Evolutionary conservation across 1,284 basidiomycete species (phyloP), one percentile per base, ranked within the genome.

Genomic region (Mycena citricolor): DNA sequence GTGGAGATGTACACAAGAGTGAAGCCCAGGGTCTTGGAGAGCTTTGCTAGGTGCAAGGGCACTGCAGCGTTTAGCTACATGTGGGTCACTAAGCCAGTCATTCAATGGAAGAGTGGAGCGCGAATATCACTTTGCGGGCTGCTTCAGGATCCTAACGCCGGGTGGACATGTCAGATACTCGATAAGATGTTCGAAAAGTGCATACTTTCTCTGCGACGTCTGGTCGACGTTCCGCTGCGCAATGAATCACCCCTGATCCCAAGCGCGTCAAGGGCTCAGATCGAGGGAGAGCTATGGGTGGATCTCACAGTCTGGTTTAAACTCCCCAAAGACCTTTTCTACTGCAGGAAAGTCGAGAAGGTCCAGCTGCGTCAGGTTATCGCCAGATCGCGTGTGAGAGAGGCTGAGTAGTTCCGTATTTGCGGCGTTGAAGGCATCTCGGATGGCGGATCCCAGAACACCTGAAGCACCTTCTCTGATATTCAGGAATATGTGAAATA

Each of bases 201-300:
- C 70, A 32, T 49, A 84, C 86, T 71, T 83, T 85, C 61, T 88
- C 85, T 43, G 86, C 88, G 20, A 87, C 85, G 58, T 92, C 89
- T 2, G 90, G 89, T 37, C 88, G 70, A 45, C 90, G 70, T 63
- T 92, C 90, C 4, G 90, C 90, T 12, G 90, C 90, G 53, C 88
- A 90, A 57, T 92, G 90, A 16, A 93, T 79, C 21, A 91, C 76
- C 81, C 85, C 85, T 86, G 31, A 20, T 23, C 35, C n/a, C 16
- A 6, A 39, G 58, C 66, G 44, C 32, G n/a, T 28, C n/a, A 11
- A 37, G 34, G 14, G 14, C 21, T 41, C 12, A 28, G 37, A 29
- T 25, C 23, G 26, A 21, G 25, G 34, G 19, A 23, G 12, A 10
- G 36, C 8, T 26, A 4, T 7, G 13, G 23, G 5, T 8, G 24